Base-by-base conservation (phyloP, 2,329 filamentous ascomycete genomes). In the Fusarium sp. region DNA sequence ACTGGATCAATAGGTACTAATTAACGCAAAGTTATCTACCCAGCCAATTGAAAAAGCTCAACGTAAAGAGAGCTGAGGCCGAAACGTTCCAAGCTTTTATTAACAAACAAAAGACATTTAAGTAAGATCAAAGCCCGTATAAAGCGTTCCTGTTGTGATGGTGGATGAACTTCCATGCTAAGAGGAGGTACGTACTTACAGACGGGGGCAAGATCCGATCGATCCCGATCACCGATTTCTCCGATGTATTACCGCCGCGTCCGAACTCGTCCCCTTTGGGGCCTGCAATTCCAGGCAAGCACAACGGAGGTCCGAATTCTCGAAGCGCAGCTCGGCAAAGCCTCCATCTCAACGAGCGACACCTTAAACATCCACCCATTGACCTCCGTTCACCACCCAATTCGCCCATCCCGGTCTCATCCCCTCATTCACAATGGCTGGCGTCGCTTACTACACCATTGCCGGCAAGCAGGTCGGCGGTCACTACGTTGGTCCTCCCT, bases 401-500 rank as follows among this genome's bases (percentile, higher is more conserved):
- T 76, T 75, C 76, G 73, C 77, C 77, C 71, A 72, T 71, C 76
- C 72, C 68, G 70, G 61, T 73, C 67, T 65, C 69, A 65, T 65
- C 61, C 68, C 65, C 73, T 68, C 67, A 71, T 69, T 76, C 76
- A 81, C 67, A 78, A 84, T 84, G 83, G 83, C 82, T 80, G 83
- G 83, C 65, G 69, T 81, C 75, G 78, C 82, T 72, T 81, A 81
- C 75, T 91, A 91, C 85, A 86, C 81, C 76, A 84, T 91, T 79
- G 84, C 89, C 82, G 89, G 89, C 84, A 86, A 85, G 81, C 86
- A 90, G 83, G 82, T 91, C 82, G 89, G 85, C 84, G 89, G 89
- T 73, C 89, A 91, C 85, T 86, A 89, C 84, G 89, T 91, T 79
- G 81, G 89, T 87, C 64, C 37, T 45, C 50, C 71, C 63, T 31